Conservation (phyloP, 257 asterid species). For the Ocimum tenuiflorum region DNA sequence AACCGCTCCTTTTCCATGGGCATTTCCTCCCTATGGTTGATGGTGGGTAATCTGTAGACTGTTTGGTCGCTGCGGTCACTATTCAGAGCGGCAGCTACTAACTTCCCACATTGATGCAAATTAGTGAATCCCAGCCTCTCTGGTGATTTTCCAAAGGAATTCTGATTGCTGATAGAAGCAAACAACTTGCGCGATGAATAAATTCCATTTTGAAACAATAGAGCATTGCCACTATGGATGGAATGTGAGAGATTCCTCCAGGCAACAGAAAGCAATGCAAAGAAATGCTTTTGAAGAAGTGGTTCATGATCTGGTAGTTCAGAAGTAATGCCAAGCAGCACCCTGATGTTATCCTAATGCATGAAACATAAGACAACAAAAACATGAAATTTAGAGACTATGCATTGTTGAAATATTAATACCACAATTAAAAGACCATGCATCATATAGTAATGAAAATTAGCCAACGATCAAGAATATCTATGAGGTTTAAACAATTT, state of each 20-base stretch:
- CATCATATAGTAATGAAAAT: not conserved
- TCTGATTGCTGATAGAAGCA: constrained; percentile 22
- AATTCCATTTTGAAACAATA: constrained; percentile 39
- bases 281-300: constrained; percentile 74
- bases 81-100: constrained; percentile 64
- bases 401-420: not conserved
- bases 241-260: constrained; percentile 47
- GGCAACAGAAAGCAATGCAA: constrained; percentile 59
- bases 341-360: constrained; percentile 65
- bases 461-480: not conserved
- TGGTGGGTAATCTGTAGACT: constrained; percentile 21
- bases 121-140: constrained; percentile 49
- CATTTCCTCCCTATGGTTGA: constrained; percentile 36
- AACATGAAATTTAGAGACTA: not conserved
- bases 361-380: constrained; percentile 23
- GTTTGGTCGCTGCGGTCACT: constrained; percentile 22
- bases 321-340: constrained; percentile 61
- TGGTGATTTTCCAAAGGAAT: constrained; percentile 23
- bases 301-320: constrained; percentile 69
- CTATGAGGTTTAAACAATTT: not conserved
- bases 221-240: constrained; percentile 23
- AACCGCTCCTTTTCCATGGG: constrained; percentile 41
- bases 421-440: not conserved
- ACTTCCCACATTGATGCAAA: constrained; percentile 52
- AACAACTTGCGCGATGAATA: constrained; percentile 33